A percentile compares a stretch with the other conserved stretches of the same genome.
phyloP scores from a whole-genome alignment of 2,329 filamentous ascomycete species.

The Trichoderma koningii region DNA sequence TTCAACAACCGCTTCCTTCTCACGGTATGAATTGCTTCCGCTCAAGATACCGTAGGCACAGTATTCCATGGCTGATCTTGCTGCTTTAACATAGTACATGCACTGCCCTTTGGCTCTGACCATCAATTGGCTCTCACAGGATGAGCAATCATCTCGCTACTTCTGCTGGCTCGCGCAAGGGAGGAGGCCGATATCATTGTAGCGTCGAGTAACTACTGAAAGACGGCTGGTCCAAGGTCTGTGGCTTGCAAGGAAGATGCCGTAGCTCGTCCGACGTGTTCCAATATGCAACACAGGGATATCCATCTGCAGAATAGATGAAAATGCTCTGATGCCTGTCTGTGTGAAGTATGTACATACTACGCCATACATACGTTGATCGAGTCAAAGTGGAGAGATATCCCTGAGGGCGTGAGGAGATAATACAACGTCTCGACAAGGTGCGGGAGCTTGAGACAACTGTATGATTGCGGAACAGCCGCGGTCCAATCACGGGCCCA shows the following conservation, averaged over 20 bases:
- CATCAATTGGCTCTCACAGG: background rate
- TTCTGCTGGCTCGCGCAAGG: background rate
- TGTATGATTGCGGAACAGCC: background rate
- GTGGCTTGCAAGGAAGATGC: constrained; percentile 6
- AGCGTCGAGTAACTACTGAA: background rate
- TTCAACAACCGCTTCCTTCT: too few species aligned
- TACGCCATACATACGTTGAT: background rate
- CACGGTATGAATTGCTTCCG: too few species aligned
- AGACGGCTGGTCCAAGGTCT: background rate
- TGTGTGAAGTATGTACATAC: background rate
- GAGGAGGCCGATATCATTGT: background rate
- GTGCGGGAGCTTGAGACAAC: constrained; percentile 1
- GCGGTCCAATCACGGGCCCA: background rate
- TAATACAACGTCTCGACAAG: background rate
- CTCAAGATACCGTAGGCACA: too few species aligned
- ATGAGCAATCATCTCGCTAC: constrained; percentile 10
- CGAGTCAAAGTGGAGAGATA: constrained; percentile 6
- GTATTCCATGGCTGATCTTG: too few species aligned
- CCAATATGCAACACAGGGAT: background rate
- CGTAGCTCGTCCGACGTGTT: background rate
- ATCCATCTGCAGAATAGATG: background rate
- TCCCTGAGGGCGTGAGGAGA: background rate
- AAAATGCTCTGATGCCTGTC: background rate
- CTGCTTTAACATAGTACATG: background rate
- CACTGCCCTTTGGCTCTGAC: background rate